Base-by-base conservation (phyloP, 306 rosid genomes). In the Quercus cerris region DNA sequence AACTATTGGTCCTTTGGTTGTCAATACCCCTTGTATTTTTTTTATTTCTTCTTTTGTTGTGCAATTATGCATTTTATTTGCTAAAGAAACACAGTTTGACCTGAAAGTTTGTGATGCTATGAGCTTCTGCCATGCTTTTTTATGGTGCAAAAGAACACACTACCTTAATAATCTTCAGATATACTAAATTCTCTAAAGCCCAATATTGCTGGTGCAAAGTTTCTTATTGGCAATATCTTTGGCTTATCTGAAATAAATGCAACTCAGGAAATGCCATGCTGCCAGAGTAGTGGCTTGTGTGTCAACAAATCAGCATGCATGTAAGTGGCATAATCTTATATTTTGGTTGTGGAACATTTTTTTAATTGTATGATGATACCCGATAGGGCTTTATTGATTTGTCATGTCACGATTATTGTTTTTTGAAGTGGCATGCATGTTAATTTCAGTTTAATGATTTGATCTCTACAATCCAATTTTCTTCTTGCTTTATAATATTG, bases 151-250 rank as follows among this genome's bases (percentile, higher is more conserved):
- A 56, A 52, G 56, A 6, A 4, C 33, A 68, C 71, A 30, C 46
- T 82, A 79, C 87, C 92, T 92, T 94, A 67, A 89, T 77, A 77
- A 75, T 84, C 66, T 66, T 75, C 89, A 94, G 97, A 94, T 90
- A 80, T 88, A 57, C 91, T 92, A 71, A 75, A 83, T 86, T 90
- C 88, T 59, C 69, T 86, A 57, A 85, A 81, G 86, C 89, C 97
- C 55, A 91, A 91, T 81, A 56, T 83, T 80, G 79, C 80, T 52
- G 74, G 79, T 73, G 86, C 97, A 4, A 80, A 86, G 81, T 7
- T 71, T 85, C 94, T 92, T 75, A 70, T 83, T 71, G 56, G 56
- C 35, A 54, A 82, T 70, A 87, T 94, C 77, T 94, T 88, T 89
- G 92, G 94, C 80, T 77, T 93, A 78, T 79, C 81, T 19, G 88